phyloP scores from a whole-genome alignment of 78 protist genomes.

The Dictyostelium intermedium region DNA sequence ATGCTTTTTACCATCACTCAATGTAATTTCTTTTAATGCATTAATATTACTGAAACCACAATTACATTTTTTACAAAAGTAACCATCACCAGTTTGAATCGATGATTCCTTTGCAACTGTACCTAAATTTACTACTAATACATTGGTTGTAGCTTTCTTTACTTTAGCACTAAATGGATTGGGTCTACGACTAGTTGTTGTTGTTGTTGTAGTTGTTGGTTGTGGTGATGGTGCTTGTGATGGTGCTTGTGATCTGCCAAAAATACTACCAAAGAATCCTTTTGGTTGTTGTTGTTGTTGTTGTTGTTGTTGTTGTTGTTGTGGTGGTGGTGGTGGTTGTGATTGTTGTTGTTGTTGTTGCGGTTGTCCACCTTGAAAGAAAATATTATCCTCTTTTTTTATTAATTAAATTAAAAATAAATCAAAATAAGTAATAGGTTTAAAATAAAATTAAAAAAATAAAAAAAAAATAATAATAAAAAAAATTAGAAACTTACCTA shows the following conservation, averaged over 20 bases:
- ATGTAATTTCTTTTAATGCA: background rate
- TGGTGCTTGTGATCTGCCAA: background rate
- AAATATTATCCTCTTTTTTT: background rate
- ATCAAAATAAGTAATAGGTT: background rate
- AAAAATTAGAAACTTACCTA: background rate
- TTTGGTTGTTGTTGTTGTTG: background rate
- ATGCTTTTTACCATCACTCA: background rate
- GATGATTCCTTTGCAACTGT: constrained; percentile 42
- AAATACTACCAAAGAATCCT: background rate
- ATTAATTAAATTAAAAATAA: background rate
- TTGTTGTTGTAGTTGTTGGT: background rate
- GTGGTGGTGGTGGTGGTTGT: background rate
- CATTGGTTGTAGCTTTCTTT: constrained; percentile 69
- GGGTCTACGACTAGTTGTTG: background rate
- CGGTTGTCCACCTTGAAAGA: background rate
- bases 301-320: background rate
- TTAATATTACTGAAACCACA: constrained; percentile 40
- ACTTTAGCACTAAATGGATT: background rate
- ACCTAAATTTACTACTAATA: constrained; percentile 32
- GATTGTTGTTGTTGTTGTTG: background rate
- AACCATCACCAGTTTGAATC: constrained; percentile 81
- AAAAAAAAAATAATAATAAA: background rate
- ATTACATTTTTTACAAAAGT: constrained; percentile 57
- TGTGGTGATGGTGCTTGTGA: background rate
- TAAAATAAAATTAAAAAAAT: background rate